These are phyloP conservation scores for Chenopodium formosanum DNA, from an alignment of 148 eudicot species.

Conservation along the genomic window DNA sequence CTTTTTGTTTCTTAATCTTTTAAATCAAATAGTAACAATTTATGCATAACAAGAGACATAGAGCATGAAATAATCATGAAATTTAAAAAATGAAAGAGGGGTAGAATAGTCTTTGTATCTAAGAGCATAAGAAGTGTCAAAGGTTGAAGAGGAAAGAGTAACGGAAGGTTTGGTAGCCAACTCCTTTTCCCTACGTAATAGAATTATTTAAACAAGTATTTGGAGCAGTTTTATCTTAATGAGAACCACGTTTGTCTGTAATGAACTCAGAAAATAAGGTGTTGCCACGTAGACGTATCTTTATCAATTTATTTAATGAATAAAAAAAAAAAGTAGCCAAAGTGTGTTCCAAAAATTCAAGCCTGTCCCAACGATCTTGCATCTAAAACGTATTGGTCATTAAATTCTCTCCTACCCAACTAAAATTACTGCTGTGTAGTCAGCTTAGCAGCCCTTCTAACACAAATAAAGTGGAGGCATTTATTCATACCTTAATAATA, in stretches of 20 bases:
- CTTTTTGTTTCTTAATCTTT: too few relatives aligned
- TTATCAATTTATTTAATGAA: too few relatives aligned
- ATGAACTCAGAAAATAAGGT: background rate
- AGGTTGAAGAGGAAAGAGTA: slow-evolving; percentile 18
- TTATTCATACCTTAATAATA: background rate
- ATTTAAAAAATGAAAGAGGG: background rate
- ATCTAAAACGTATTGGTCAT: background rate
- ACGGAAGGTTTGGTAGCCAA: slow-evolving; percentile 31
- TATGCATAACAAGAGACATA: background rate
- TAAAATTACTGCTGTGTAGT: background rate
- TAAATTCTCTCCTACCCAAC: slow-evolving; percentile 17
- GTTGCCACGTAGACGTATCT: too few relatives aligned
- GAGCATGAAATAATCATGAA: background rate
- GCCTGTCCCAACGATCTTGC: slow-evolving; percentile 21
- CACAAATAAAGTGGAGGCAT: background rate
- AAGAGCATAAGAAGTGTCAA: background rate
- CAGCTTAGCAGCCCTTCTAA: background rate
- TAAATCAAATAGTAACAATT: too few relatives aligned
- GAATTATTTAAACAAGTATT: background rate
- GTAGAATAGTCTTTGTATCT: slow-evolving; percentile 2
- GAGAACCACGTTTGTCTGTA: background rate
- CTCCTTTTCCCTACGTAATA: background rate
- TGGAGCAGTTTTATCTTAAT: background rate
- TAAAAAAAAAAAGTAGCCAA: too few relatives aligned
- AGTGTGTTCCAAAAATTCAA: slow-evolving; percentile 4